Evolutionary conservation across 345 rosid species (phyloP).

Genomic region (Linum lewisii): DNA sequence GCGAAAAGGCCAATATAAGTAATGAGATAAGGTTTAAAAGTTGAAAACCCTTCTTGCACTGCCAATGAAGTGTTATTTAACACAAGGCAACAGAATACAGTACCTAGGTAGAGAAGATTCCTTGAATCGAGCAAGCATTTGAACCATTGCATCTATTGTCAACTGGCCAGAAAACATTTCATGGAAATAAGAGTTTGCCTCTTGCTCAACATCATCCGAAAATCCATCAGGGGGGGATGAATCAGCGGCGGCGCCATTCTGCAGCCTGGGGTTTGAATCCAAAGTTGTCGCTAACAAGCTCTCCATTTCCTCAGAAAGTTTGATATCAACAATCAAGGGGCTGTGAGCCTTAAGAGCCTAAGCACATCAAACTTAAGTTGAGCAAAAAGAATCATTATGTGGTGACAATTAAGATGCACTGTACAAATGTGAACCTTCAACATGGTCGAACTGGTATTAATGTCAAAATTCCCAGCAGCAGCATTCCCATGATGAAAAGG

Average conservation of each 20-base stretch:
- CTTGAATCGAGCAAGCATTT: constrained; percentile 86
- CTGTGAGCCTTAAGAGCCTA: constrained; percentile 65
- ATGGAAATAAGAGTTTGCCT: constrained; percentile 92
- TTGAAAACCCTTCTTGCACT: background rate
- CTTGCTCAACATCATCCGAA: constrained; percentile 77
- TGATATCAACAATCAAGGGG: constrained; percentile 33
- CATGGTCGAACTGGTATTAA: constrained; percentile 47
- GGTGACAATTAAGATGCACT: background rate
- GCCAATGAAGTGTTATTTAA: background rate
- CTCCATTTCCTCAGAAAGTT: constrained; percentile 65
- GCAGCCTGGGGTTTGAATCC: constrained; percentile 52
- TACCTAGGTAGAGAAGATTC: constrained; percentile 76
- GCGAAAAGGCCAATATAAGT: background rate
- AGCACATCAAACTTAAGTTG: constrained; percentile 3
- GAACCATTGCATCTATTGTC: constrained; percentile 84
- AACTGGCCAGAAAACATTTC: constrained; percentile 87
- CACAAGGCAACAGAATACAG: background rate
- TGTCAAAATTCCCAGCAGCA: constrained; percentile 41
- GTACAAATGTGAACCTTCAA: constrained; percentile 46
- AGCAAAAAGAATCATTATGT: constrained; percentile 1
- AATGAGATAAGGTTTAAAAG: background rate
- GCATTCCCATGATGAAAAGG: constrained; percentile 50
- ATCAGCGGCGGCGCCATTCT: constrained; percentile 63
- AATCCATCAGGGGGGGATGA: constrained; percentile 55
- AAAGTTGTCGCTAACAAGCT: constrained; percentile 39